Conservation (phyloP, 75 land plant species). For the Picea glauca region DNA sequence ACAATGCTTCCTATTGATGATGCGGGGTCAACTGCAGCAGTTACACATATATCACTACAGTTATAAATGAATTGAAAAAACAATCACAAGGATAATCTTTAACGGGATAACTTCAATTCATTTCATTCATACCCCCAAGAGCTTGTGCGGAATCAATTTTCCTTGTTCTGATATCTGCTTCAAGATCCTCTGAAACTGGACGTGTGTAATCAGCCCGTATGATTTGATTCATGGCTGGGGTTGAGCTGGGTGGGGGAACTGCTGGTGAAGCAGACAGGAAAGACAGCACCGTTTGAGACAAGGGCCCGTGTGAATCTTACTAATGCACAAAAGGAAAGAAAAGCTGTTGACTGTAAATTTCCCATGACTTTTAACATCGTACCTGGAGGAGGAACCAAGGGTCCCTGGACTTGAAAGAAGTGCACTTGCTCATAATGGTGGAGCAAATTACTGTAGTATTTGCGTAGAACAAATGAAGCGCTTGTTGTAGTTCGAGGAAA, state of each 20-base stretch:
- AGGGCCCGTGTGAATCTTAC: no score
- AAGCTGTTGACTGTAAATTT: no score
- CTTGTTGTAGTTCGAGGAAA: constrained; percentile 87
- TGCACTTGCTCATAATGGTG: constrained; percentile 84
- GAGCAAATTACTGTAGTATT: constrained; percentile 69
- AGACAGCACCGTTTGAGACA: background rate
- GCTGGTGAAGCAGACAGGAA: constrained; percentile 1
- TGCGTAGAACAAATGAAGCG: constrained; percentile 86
- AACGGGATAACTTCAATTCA: constrained; percentile 6
- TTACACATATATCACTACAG: background rate
- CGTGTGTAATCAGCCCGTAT: background rate
- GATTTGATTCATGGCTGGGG: background rate
- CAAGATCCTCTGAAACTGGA: constrained; percentile 2
- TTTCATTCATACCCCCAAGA: background rate
- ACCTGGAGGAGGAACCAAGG: constrained; percentile 53
- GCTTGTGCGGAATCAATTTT: constrained; percentile 12
- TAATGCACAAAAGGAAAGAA: no score
- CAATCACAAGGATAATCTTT: background rate
- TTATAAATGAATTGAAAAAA: background rate
- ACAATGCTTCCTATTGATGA: constrained; percentile 33
- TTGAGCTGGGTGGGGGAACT: constrained; percentile 1
- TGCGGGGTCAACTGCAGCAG: constrained; percentile 3
- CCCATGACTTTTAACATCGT: background rate
- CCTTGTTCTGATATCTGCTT: background rate
- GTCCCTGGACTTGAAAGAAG: constrained; percentile 58